phyloP scores from a whole-genome alignment of 176 grass and related monocot species.

The Aegilops sharonensis region DNA sequence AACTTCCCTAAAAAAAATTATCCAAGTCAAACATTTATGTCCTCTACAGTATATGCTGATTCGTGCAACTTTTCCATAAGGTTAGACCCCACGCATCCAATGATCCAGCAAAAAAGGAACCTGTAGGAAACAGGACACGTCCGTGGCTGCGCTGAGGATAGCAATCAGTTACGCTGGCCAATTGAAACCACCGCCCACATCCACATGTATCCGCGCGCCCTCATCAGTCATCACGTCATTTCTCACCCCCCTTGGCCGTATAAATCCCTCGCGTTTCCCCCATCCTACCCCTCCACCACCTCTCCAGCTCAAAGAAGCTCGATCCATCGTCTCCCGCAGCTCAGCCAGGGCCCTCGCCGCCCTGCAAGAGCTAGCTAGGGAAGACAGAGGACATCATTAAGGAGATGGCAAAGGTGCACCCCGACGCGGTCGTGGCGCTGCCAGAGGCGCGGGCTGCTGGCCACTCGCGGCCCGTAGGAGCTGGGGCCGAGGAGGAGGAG shows the following conservation, averaged over 20 bases:
- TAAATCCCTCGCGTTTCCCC: not conserved
- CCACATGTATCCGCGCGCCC: not conserved
- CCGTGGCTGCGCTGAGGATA: not conserved
- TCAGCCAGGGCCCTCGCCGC: not conserved
- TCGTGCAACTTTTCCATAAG: not conserved
- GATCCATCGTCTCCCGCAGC: not conserved
- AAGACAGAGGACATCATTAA: not conserved
- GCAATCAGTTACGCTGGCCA: slow-evolving; percentile 7
- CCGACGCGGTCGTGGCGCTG: slow-evolving; percentile 14
- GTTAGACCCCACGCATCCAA: not conserved
- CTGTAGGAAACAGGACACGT: not conserved
- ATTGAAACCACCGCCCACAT: slow-evolving; percentile 16
- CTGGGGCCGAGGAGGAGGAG: not conserved
- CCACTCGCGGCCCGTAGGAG: not conserved
- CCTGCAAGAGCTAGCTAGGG: not conserved
- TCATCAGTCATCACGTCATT: not conserved
- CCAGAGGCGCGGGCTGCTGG: not conserved
- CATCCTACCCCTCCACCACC: not conserved
- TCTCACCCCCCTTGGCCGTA: not conserved
- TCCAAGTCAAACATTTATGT: not conserved
- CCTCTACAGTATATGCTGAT: not conserved
- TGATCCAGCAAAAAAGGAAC: not conserved
- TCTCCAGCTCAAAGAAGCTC: not conserved
- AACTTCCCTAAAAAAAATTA: not conserved
- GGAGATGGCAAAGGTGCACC: slow-evolving; percentile 54